Evolutionary conservation across 306 rosid species (phyloP).

Genomic region (Corylus americana): DNA sequence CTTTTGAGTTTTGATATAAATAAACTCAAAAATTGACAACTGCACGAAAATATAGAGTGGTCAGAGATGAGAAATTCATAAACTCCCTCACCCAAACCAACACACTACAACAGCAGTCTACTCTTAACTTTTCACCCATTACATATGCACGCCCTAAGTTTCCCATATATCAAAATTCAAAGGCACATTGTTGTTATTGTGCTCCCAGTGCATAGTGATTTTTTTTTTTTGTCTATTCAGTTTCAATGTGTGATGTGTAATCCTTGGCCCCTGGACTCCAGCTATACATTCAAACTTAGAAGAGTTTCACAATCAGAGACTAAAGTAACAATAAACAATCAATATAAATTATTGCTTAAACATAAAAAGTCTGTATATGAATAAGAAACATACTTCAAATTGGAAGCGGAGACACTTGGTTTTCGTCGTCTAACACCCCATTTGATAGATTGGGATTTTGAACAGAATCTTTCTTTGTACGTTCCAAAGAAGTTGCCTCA

Average conservation of each 20-base stretch:
- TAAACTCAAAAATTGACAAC: slow-evolving; percentile 11
- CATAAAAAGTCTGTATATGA: slow-evolving; percentile 10
- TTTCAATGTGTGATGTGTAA: not conserved
- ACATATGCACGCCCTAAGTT: not conserved
- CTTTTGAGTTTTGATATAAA: slow-evolving; percentile 6
- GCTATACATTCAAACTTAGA: not conserved
- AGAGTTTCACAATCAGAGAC: slow-evolving; percentile 6
- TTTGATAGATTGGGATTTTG: slow-evolving; percentile 49
- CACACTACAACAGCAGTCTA: not conserved
- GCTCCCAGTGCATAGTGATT: not conserved
- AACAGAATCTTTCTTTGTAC: slow-evolving; percentile 60
- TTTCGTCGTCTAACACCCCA: slow-evolving; percentile 58
- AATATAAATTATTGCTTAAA: slow-evolving; percentile 10
- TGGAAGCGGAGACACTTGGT: slow-evolving; percentile 81
- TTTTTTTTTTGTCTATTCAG: not conserved
- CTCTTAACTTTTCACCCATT: not conserved
- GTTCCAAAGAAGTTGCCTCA: slow-evolving; percentile 89
- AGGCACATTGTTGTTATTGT: not conserved
- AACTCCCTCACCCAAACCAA: not conserved
- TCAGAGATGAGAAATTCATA: not conserved
- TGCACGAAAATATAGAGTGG: slow-evolving; percentile 17
- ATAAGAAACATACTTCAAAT: slow-evolving; percentile 65
- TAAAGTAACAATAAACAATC: slow-evolving; percentile 13
- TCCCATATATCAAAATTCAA: not conserved
- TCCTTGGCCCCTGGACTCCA: not conserved